These are phyloP conservation scores for Aspergillus versicolor DNA, from an alignment of 2,329 filamentous ascomycete species.

Conservation along the genomic window DNA sequence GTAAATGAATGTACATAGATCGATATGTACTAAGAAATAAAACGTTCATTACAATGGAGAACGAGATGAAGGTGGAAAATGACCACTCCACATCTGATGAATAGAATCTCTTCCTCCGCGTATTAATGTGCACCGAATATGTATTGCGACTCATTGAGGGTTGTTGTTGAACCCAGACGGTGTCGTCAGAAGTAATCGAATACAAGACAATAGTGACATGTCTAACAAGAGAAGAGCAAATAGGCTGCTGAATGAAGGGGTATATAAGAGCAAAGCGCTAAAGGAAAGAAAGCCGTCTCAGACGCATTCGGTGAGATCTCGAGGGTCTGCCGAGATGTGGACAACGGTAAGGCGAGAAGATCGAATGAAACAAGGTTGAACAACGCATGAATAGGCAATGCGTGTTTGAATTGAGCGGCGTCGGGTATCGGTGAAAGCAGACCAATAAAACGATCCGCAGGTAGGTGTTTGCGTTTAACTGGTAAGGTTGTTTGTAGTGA, in stretches of 20 bases:
- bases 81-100: not conserved
- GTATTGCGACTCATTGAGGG: not conserved
- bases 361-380: not conserved
- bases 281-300: constrained; percentile 20
- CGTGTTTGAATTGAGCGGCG: not conserved
- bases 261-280: constrained; percentile 28
- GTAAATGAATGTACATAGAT: constrained; percentile 32
- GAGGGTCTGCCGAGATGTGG: not conserved
- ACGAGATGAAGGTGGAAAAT: not conserved
- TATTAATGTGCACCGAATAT: not conserved
- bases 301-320: constrained; percentile 12
- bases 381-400: not conserved
- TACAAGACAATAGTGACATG: constrained; percentile 9
- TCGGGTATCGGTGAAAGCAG: not conserved
- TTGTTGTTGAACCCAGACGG: not conserved
- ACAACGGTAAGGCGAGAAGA: not conserved
- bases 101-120: not conserved
- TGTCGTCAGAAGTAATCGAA: constrained; percentile 6
- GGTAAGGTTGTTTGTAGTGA: not conserved
- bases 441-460: not conserved
- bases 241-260: constrained; percentile 26
- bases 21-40: constrained; percentile 24
- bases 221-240: constrained; percentile 21
- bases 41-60: not conserved
- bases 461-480: not conserved